These are phyloP conservation scores for Fusarium albidum DNA, from an alignment of 2,329 filamentous ascomycete species.

Conservation along the genomic window DNA sequence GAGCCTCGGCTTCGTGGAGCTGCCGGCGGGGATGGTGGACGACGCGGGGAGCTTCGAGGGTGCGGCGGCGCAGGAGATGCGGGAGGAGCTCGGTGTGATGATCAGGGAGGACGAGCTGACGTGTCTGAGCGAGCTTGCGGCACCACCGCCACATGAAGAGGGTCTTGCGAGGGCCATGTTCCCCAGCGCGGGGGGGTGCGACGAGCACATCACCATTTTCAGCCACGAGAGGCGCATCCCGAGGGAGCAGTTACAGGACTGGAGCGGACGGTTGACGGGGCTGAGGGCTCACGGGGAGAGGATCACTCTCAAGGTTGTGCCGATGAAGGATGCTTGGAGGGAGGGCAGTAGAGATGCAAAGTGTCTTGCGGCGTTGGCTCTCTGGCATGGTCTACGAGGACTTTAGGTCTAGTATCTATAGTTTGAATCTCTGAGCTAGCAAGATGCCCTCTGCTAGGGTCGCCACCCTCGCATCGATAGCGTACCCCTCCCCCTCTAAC, in stretches of 20 bases:
- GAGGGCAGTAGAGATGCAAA: conserved; percentile 67
- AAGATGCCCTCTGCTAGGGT: conserved; percentile 62
- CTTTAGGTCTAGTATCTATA: conserved; percentile 39
- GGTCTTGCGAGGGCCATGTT: conserved; percentile 59
- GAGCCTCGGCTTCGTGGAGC: conserved; percentile 62
- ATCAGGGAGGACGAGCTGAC: conserved; percentile 57
- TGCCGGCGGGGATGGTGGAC: conserved; percentile 69
- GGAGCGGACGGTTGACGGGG: conserved; percentile 66
- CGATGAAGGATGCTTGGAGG: conserved; percentile 64
- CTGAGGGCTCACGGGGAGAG: conserved; percentile 66
- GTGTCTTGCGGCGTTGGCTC: conserved; percentile 64
- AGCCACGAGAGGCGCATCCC: conserved; percentile 62
- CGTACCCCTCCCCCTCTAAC: conserved; percentile 75
- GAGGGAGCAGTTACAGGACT: conserved; percentile 58
- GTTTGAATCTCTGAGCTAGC: conserved; percentile 66
- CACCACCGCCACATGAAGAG: conserved; percentile 37
- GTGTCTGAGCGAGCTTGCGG: conserved; percentile 61
- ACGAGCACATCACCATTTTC: conserved; percentile 68
- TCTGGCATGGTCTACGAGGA: conserved; percentile 67
- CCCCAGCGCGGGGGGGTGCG: conserved; percentile 66
- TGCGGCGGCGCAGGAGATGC: conserved; percentile 66
- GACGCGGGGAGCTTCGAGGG: conserved; percentile 62
- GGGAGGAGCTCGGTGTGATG: conserved; percentile 66
- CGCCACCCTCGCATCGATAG: conserved; percentile 80
- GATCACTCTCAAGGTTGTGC: conserved; percentile 68